These are phyloP conservation scores for Paspalum notatum DNA, from an alignment of 176 grass and related monocot species.

Conservation along the genomic window DNA sequence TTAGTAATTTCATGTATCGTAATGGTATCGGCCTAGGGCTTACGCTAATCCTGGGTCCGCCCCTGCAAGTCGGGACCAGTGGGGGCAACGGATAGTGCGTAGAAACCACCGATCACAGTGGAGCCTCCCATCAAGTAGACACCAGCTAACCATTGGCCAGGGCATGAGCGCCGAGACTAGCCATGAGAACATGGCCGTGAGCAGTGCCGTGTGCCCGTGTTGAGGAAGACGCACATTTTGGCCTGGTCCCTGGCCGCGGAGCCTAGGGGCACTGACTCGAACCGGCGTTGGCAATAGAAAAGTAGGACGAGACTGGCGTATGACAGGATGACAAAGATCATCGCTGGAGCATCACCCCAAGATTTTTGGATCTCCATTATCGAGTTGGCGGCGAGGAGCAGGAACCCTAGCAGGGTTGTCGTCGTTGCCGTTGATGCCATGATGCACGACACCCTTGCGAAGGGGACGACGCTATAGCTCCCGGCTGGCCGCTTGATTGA, in stretches of 20 bases:
- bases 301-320: neutral
- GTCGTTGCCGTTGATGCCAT: no score
- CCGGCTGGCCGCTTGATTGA: no score
- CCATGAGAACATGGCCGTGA: neutral
- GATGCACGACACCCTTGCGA: no score
- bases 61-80: no score
- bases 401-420: neutral
- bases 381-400: neutral
- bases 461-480: no score
- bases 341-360: neutral
- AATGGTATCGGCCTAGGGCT: no score
- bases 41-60: no score
- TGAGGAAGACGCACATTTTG: neutral
- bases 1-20: no score
- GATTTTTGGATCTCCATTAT: neutral
- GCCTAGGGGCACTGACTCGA: neutral
- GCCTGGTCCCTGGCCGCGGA: neutral
- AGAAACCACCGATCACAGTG: no score
- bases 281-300: neutral
- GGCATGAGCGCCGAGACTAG: neutral
- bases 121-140: neutral
- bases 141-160: neutral
- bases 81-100: no score
- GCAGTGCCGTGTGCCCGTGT: neutral
- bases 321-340: neutral